phyloP scores from a whole-genome alignment of 495 filamentous ascomycete species.

The Evernia prunastri region DNA sequence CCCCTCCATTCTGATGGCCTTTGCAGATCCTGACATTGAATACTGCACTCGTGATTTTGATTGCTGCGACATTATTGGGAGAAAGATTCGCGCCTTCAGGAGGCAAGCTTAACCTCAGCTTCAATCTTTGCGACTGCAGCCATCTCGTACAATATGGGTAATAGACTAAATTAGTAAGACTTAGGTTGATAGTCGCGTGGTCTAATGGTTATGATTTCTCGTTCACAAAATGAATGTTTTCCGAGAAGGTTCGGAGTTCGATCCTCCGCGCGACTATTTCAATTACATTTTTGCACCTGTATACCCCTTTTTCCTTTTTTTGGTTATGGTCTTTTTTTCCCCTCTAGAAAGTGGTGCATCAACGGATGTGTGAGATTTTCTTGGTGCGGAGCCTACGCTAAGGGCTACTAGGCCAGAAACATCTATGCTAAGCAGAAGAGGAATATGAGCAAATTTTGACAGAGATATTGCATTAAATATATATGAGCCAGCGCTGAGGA shows the following conservation, averaged over 20 bases:
- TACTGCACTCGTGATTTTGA: no score
- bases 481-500: no score
- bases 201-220: conserved; percentile 49
- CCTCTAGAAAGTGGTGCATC: no score
- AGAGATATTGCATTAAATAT: not conserved
- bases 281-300: not conserved
- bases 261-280: conserved; percentile 43
- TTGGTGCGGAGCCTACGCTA: not conserved
- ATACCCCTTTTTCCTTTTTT: not conserved
- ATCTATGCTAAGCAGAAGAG: not conserved
- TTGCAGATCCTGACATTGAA: no score
- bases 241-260: conserved; percentile 47
- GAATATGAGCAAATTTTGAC: no score
- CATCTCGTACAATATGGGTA: no score
- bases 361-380: not conserved
- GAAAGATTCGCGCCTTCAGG: no score
- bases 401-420: not conserved
- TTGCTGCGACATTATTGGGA: no score
- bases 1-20: no score
- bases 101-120: not conserved
- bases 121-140: not conserved
- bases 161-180: not conserved
- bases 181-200: conserved; percentile 30
- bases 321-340: no score
- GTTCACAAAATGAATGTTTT: conserved; percentile 37